Base-by-base conservation (phyloP, 768 basidiomycete genomes). In the Naganishia kalamii region DNA sequence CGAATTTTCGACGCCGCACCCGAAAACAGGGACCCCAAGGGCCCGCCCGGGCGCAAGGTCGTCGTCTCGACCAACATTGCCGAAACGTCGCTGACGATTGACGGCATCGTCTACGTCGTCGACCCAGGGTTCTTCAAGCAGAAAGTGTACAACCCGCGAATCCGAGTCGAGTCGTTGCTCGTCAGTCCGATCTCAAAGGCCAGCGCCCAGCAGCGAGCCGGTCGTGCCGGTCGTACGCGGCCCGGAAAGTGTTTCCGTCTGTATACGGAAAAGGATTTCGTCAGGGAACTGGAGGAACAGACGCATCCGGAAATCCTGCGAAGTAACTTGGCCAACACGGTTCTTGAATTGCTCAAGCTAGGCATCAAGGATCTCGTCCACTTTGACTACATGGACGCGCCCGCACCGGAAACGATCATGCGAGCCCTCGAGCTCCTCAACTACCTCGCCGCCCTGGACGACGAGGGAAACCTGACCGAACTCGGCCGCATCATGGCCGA, bases 41-140 rank as follows among this genome's bases (percentile, higher is more conserved):
- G 91, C 0, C 87, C 91, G 0, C 87, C 88, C 0, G 94, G 94
- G 0, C 85, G 94, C 65, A 99, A 99, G 77, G 84, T 98, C 47
- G 89, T 99, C 66, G 82, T 99, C 0, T 90, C 92, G 10, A 99
- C 94, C 30, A 99, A 98, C 75, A 92, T 98, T 65, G 96, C 96
- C 3, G 94, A 99, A 79, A 98, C 94, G 1, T 94, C 92, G 1
- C 80, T 98, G 46, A 99, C 94, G 2, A 98, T 99, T 65, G 94
- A 99, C 70, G 94, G 94, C 23, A 97, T 99, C 72, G 93, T 99
- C n/a, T 99, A 98, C 72, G 94, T 97, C 64, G 92, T 97, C 49
- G 94, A 97, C 74, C 91, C 93, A 0, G 93, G 92, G 0, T 96
- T 98, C 80, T 92, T 89, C 35, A 94, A 99, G 79, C 94, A 97